Evolutionary conservation across 306 rosid genomes (phyloP), one percentile per base, ranked within the genome.

Genomic region (Cucumis hystrix): DNA sequence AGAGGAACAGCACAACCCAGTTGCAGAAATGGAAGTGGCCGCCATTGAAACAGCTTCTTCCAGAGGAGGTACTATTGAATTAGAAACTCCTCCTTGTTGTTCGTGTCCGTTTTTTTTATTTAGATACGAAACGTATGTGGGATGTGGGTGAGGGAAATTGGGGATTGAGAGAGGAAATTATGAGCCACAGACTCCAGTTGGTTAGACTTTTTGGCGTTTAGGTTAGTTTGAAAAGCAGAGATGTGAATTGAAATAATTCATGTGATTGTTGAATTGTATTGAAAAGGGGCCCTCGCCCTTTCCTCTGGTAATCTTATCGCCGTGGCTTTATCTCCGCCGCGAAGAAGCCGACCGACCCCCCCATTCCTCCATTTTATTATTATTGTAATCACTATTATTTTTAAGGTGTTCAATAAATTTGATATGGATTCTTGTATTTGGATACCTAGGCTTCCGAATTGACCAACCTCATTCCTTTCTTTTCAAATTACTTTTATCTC

Each of bases 21-120:
- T 84, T 30, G 89, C 90, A 37, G 91, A 86, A 80, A 90, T 61
- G 45, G 97, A 84, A 81, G 89, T 77, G 37, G 97, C 89, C 45
- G 98, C 90, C 99, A 96, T 92, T 54, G 67, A 23, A 77, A 59
- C 14, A 49, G 18, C 70, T 30, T 28, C 33, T 21, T 67, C 71
- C 28, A 1, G 25, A 37, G 51, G 25, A 37, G 51, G 72, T 43
- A 40, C 74, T 12, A 47, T 13, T 47, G 54, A 13, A 21, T 21
- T 43, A 35, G 10, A 20, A 17, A 59, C 40, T 40, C 9, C 56
- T 20, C 72, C 55, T 5, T 77, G 12, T 55, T 16, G 14, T 57
- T 14, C 25, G 6, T 51, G 18, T 61, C 70, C 13, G 41, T 23
- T 58, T 45, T n/a, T n/a, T 51, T 35, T 54, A 52, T 30, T 52